Conservation (phyloP, 495 filamentous ascomycete genomes). For the Aspergillus baeticus region DNA sequence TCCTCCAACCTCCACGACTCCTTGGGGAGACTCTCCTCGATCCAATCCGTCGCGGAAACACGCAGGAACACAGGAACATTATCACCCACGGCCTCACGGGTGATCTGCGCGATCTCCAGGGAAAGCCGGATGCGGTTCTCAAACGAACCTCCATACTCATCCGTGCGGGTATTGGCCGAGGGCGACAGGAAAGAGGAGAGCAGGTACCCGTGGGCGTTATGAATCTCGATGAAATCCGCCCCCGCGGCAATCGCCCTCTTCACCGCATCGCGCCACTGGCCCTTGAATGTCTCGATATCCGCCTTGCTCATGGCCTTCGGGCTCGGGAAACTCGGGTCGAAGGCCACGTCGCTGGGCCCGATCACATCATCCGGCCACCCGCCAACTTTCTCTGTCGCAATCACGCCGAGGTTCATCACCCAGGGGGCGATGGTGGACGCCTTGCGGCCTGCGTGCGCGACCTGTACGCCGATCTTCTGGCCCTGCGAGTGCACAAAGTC, state of each 20-base stretch:
- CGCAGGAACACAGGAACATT: conserved; percentile 68
- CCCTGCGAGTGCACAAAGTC: conserved; percentile 73
- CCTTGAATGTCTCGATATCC: conserved; percentile 60
- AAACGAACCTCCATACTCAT: conserved; percentile 65
- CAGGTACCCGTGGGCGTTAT: conserved; percentile 66
- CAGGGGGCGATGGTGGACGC: conserved; percentile 69
- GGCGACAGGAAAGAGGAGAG: conserved; percentile 65
- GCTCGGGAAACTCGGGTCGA: conserved; percentile 46
- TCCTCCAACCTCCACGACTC: conserved; percentile 59
- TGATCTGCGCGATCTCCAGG: conserved; percentile 58
- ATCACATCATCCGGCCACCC: conserved; percentile 48
- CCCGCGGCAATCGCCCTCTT: conserved; percentile 58
- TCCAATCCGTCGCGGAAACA: conserved; percentile 61
- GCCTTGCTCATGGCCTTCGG: conserved; percentile 54
- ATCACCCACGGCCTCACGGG: conserved; percentile 52
- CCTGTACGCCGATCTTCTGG: conserved; percentile 71
- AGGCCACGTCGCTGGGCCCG: conserved; percentile 55
- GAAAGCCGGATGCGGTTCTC: conserved; percentile 61
- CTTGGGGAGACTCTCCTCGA: conserved; percentile 46
- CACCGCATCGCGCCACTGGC: conserved; percentile 52
- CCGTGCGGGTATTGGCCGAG: conserved; percentile 58
- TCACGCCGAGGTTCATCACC: conserved; percentile 51
- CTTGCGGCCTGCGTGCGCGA: conserved; percentile 77
- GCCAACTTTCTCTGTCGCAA: conserved; percentile 18
- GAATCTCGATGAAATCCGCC: conserved; percentile 60